Percentiles rank a stretch among this genome's conserved stretches.
phyloP scores from a whole-genome alignment of 768 basidiomycete genomes.

The Phanerochaete sordida region DNA sequence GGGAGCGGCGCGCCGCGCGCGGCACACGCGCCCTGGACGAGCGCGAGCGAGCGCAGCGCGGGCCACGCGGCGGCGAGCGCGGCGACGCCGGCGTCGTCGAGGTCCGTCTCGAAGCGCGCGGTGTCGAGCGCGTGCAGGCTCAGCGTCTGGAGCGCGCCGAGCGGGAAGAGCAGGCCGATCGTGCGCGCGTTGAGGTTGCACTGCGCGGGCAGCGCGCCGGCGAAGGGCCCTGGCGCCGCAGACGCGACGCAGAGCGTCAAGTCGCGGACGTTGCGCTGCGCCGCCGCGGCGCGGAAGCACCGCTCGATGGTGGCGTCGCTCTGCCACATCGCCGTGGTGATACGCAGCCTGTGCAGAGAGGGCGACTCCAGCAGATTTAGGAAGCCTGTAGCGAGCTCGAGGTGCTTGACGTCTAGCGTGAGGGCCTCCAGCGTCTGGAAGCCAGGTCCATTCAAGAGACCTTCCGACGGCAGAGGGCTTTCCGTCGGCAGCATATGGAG shows the following conservation, averaged over 20 bases:
- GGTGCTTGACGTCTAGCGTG: conserved; percentile 2
- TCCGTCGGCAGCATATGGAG: background rate
- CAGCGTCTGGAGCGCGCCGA: background rate
- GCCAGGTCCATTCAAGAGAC: background rate
- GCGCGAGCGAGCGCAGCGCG: background rate
- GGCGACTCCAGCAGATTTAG: background rate
- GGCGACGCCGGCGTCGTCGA: conserved; percentile 1
- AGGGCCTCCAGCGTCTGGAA: conserved; percentile 3
- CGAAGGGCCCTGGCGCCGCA: background rate
- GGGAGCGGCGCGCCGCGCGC: background rate
- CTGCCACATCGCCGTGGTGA: background rate
- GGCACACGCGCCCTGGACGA: conserved; percentile 3
- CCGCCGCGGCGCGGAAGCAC: background rate
- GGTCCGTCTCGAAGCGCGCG: conserved; percentile 10
- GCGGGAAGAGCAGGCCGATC: conserved; percentile 1
- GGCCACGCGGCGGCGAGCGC: conserved; percentile 9
- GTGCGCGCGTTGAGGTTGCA: background rate
- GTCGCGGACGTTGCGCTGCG: background rate
- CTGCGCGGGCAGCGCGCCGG: background rate
- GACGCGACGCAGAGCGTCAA: background rate
- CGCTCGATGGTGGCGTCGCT: conserved; percentile 1
- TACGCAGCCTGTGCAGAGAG: background rate
- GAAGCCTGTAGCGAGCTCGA: conserved; percentile 4
- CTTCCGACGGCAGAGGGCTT: background rate
- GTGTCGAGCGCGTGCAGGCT: conserved; percentile 4